Evolutionary conservation across 148 eudicot species (phyloP).

Genomic region (Heliosperma pusillum): DNA sequence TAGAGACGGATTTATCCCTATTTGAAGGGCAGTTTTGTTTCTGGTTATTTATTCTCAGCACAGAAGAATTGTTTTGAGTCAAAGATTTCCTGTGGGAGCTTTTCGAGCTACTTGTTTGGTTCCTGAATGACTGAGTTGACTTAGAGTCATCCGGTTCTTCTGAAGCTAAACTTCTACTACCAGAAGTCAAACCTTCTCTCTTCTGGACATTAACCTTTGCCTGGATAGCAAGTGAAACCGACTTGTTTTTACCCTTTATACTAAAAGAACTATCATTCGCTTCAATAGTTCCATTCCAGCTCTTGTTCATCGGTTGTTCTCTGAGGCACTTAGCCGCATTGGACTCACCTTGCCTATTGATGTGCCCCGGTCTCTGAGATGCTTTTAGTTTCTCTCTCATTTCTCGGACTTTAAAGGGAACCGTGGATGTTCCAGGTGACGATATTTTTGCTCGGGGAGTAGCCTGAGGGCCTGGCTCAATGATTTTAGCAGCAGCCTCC

Average conservation of each 20-base stretch:
- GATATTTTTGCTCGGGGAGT: conserved; percentile 50
- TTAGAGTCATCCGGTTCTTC: conserved; percentile 43
- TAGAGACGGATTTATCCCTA: conserved; percentile 50
- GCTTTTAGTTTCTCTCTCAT: conserved; percentile 62
- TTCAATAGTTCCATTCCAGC: conserved; percentile 32
- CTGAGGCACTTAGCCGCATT: conserved; percentile 54
- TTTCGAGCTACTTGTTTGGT: conserved; percentile 47
- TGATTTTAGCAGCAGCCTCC: conserved; percentile 89
- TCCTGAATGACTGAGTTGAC: conserved; percentile 38
- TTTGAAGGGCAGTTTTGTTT: conserved; percentile 62
- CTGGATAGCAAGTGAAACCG: conserved; percentile 86
- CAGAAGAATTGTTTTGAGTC: conserved; percentile 33
- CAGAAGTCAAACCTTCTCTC: conserved; percentile 55
- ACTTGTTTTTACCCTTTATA: conserved; percentile 53
- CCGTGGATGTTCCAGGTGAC: conserved; percentile 51
- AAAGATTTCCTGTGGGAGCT: conserved; percentile 44
- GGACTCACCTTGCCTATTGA: conserved; percentile 43
- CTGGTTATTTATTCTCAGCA: conserved; percentile 76
- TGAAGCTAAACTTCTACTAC: conserved; percentile 32
- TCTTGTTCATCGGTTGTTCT: conserved; percentile 43
- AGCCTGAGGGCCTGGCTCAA: conserved; percentile 57
- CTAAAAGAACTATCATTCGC: conserved; percentile 35
- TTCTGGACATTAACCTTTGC: conserved; percentile 94
- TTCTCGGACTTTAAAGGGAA: conserved; percentile 62
- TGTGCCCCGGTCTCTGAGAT: conserved; percentile 42